Percentiles rank a stretch among this genome's conserved stretches.
phyloP scores from a whole-genome alignment of 2,329 filamentous ascomycete genomes.

The Ascosphaera apis region DNA sequence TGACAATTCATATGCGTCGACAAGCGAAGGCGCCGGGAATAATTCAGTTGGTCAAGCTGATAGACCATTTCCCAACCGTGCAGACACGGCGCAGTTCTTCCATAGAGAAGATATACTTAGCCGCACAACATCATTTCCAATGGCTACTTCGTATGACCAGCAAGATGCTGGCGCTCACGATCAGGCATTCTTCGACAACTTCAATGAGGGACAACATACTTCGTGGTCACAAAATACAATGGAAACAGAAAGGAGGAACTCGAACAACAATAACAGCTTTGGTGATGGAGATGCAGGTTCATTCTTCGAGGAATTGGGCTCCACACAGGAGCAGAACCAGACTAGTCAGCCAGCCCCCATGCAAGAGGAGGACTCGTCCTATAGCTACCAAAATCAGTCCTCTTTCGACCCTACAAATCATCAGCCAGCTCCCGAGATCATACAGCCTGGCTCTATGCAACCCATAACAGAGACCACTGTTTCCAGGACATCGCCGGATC shows the following conservation, averaged over 20 bases:
- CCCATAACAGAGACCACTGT: background rate
- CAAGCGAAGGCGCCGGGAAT: background rate
- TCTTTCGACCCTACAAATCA: background rate
- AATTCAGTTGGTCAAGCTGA: background rate
- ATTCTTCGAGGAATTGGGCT: background rate
- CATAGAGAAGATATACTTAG: background rate
- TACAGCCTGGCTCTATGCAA: background rate
- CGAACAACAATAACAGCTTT: background rate
- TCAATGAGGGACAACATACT: background rate
- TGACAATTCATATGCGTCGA: background rate
- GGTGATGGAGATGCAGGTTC: background rate
- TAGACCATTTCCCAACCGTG: background rate
- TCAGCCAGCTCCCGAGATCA: background rate
- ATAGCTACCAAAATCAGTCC: background rate
- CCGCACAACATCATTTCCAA: background rate
- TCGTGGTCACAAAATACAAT: background rate
- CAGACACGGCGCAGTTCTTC: background rate
- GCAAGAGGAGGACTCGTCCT: background rate
- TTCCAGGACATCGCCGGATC: background rate
- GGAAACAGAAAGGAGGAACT: too few relatives aligned
- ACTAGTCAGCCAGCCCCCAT: background rate
- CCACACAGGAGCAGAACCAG: background rate
- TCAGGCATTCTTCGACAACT: background rate
- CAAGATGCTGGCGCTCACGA: background rate
- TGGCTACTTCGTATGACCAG: background rate